These are phyloP conservation scores for Serendipita indica DNA, from an alignment of 768 basidiomycete genomes.

Conservation along the genomic window DNA sequence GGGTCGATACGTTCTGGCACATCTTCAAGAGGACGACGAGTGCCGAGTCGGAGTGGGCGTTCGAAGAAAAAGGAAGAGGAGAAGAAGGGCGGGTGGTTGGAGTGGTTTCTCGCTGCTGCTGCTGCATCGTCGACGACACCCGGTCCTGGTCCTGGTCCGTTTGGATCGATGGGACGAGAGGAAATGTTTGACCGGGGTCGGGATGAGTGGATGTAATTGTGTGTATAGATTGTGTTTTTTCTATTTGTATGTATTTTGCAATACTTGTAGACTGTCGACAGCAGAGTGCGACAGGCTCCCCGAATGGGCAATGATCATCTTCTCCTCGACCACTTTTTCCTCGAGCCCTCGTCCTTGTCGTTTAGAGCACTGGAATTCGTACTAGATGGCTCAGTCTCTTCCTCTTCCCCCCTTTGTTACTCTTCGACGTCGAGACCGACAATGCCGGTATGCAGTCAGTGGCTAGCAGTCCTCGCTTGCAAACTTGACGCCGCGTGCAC, in stretches of 20 bases:
- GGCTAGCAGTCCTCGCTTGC: too few species aligned
- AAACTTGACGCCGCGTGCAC: too few species aligned
- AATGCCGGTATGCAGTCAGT: too few species aligned
- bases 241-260: not conserved
- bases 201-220: not conserved
- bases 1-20: not conserved
- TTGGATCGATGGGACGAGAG: not conserved
- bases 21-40: not conserved
- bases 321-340: not conserved
- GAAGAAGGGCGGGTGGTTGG: conserved; percentile 4
- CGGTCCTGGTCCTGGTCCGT: not conserved
- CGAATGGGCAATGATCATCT: not conserved
- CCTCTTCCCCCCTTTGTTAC: too few species aligned
- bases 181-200: not conserved
- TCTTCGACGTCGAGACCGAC: too few species aligned
- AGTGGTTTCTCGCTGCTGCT: not conserved
- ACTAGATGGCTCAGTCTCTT: not conserved
- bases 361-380: not conserved
- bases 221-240: not conserved
- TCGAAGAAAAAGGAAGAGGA: not conserved
- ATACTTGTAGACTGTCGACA: not conserved
- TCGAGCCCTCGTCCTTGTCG: not conserved
- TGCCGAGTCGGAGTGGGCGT: not conserved
- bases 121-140: not conserved
- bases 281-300: not conserved